phyloP scores from a whole-genome alignment of 2,329 filamentous ascomycete species.

The Chalara sp. region DNA sequence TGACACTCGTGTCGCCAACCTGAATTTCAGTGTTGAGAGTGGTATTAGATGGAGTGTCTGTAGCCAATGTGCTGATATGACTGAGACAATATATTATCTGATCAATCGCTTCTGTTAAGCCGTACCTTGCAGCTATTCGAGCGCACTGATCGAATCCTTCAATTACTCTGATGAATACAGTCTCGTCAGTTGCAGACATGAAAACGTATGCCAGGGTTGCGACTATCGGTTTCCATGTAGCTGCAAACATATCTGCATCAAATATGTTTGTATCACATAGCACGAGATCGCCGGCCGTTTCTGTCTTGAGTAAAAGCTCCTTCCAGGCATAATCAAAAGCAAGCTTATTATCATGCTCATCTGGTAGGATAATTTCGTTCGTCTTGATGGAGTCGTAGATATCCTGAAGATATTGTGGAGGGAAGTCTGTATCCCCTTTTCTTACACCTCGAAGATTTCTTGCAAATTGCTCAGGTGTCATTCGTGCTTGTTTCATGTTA shows the following conservation, averaged over 20 bases:
- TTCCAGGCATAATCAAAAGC: conserved; percentile 98
- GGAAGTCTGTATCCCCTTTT: conserved; percentile 71
- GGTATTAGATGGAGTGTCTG: conserved; percentile 71
- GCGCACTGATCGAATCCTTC: conserved; percentile 95
- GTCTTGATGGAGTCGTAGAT: conserved; percentile 90
- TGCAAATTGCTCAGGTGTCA: conserved; percentile 77
- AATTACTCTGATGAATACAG: conserved; percentile 89
- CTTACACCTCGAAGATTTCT: conserved; percentile 90
- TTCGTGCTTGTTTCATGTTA: conserved; percentile 77
- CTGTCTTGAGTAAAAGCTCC: conserved; percentile 80
- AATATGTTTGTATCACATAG: conserved; percentile 89
- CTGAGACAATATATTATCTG: conserved; percentile 87
- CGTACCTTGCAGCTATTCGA: conserved; percentile 80
- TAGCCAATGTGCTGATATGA: conserved; percentile 82
- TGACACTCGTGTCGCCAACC: conserved; percentile 83
- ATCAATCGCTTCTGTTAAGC: conserved; percentile 78
- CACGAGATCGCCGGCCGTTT: conserved; percentile 64
- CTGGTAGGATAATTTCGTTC: conserved; percentile 92
- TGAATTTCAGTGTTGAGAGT: conserved; percentile 92
- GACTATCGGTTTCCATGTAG: conserved; percentile 91
- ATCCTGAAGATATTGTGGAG: conserved; percentile 70
- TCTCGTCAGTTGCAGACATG: conserved; percentile 95
- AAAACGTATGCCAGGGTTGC: conserved; percentile 97
- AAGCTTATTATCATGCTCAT: conserved; percentile 94
- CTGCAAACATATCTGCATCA: conserved; percentile 95